Percentiles rank a stretch among this genome's conserved stretches.
Conservation (phyloP, 305 asterid genomes). For the Fraxinus paxiana region DNA sequence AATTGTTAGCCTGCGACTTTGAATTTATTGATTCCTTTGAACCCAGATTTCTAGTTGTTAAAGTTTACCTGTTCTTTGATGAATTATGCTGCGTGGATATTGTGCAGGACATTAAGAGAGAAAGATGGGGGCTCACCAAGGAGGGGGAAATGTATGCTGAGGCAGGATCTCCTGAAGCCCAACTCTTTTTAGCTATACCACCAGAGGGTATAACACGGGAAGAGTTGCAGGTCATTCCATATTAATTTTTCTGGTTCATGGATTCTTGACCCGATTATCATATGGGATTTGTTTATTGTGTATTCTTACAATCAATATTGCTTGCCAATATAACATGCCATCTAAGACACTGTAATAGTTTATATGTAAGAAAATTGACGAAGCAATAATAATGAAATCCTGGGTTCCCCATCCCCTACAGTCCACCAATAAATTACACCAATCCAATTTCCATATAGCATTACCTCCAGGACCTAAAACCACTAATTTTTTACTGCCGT, state of each 20-base stretch:
- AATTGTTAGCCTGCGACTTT: neutral
- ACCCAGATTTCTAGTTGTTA: neutral
- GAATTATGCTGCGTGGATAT: conserved; percentile 6
- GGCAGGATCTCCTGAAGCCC: conserved; percentile 82
- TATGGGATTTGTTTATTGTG: neutral
- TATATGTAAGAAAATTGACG: neutral
- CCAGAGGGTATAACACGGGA: conserved; percentile 62
- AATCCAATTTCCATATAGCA: neutral
- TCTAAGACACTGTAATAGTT: neutral
- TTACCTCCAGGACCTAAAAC: neutral
- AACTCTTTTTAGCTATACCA: conserved; percentile 63
- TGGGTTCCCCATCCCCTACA: neutral
- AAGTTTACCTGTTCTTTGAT: neutral
- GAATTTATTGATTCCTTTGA: neutral
- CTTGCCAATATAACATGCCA: neutral
- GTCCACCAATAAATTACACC: neutral
- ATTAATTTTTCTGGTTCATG: neutral
- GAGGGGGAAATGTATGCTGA: conserved; percentile 71
- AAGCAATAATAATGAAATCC: neutral
- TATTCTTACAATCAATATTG: neutral
- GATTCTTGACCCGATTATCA: neutral
- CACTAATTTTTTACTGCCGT: neutral
- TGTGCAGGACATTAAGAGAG: conserved; percentile 70
- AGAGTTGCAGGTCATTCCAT: conserved; percentile 56
- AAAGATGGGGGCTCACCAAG: conserved; percentile 67